Conservation (phyloP, 441 rosid genomes). For the Bruguiera hainesii region DNA sequence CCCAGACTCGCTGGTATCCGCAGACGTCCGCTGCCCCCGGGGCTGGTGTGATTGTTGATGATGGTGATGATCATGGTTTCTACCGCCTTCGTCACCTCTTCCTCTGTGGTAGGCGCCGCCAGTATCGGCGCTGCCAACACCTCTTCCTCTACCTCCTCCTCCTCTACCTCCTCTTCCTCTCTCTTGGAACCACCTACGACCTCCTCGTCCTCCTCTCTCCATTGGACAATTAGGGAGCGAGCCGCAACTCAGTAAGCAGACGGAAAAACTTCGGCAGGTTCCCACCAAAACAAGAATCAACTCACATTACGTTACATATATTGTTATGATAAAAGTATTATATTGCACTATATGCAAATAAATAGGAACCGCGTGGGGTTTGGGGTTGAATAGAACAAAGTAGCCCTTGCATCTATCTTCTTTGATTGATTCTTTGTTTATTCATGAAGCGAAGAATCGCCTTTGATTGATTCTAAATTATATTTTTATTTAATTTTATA, state of each 20-base stretch:
- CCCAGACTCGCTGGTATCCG: not conserved
- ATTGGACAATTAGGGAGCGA: slow-evolving; percentile 35
- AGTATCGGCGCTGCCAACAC: slow-evolving; percentile 8
- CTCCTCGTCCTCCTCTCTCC: slow-evolving; percentile 42
- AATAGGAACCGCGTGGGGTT: too few relatives aligned
- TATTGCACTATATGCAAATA: too few relatives aligned
- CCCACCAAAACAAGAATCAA: not conserved
- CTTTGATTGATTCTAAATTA: too few relatives aligned
- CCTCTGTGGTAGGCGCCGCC: not conserved
- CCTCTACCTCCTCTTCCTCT: slow-evolving; percentile 15
- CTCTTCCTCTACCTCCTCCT: not conserved
- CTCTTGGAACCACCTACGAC: slow-evolving; percentile 20
- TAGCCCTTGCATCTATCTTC: too few relatives aligned
- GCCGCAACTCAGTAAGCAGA: not conserved
- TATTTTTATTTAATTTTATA: too few relatives aligned
- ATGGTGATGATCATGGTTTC: not conserved
- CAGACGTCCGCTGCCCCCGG: not conserved
- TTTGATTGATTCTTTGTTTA: too few relatives aligned
- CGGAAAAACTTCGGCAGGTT: not conserved
- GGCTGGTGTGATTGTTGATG: not conserved
- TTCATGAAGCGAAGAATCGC: too few relatives aligned
- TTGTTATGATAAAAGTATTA: too few relatives aligned
- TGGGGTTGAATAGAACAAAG: too few relatives aligned
- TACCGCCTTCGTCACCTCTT: slow-evolving; percentile 27
- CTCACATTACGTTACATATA: too few relatives aligned